These are phyloP conservation scores for Fusarium torulosum DNA, from an alignment of 2,329 filamentous ascomycete species.

Conservation along the genomic window DNA sequence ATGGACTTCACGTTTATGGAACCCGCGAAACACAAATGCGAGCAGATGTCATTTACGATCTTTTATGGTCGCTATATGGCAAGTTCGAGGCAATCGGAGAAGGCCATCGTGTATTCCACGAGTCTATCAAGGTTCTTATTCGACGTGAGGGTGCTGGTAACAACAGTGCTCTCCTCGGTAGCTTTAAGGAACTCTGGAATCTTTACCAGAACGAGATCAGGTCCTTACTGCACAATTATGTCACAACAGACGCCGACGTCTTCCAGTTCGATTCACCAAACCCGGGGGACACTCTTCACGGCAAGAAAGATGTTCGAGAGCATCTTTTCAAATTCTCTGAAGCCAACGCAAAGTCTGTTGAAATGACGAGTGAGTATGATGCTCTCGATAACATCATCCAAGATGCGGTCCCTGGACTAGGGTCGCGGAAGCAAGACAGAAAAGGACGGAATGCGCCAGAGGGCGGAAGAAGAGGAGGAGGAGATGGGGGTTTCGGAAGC, in stretches of 20 bases:
- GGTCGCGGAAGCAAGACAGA: constrained; percentile 70
- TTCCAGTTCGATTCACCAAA: constrained; percentile 71
- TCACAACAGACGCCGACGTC: constrained; percentile 88
- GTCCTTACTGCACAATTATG: constrained; percentile 92
- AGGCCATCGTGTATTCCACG: constrained; percentile 92
- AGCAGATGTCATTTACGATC: constrained; percentile 88
- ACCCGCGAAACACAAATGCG: constrained; percentile 80
- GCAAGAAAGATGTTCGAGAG: constrained; percentile 66
- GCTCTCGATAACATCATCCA: constrained; percentile 91
- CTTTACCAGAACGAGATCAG: constrained; percentile 98
- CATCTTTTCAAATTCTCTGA: constrained; percentile 89
- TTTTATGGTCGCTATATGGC: constrained; percentile 91
- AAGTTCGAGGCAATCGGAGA: constrained; percentile 98
- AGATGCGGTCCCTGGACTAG: constrained; percentile 90
- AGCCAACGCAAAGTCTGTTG: constrained; percentile 81
- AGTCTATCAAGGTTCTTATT: constrained; percentile 88
- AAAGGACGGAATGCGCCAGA: constrained; percentile 53
- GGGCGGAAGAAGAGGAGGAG: constrained; percentile 56
- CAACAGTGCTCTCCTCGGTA: constrained; percentile 77
- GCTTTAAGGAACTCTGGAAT: constrained; percentile 98
- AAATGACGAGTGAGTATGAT: constrained; percentile 86
- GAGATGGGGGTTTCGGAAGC: constrained; percentile 54
- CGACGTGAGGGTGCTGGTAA: constrained; percentile 80
- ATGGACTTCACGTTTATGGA: constrained; percentile 72
- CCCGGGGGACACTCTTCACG: constrained; percentile 60